Conservation (phyloP, 2,329 filamentous ascomycete species). For the Scedosporium aurantiacum region DNA sequence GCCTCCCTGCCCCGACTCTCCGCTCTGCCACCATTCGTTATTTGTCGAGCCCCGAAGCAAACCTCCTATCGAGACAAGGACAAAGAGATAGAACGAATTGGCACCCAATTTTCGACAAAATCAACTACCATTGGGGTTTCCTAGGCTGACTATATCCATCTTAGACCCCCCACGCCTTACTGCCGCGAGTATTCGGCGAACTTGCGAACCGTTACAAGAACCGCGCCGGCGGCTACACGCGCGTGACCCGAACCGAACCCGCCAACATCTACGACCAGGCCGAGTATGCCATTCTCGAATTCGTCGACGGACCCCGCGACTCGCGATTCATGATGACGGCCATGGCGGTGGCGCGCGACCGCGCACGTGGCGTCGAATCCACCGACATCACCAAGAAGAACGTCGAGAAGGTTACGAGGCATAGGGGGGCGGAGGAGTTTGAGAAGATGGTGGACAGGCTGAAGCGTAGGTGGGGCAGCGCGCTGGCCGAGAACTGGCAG, state of each 20-base stretch:
- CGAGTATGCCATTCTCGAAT: constrained; percentile 78
- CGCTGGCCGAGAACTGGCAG: constrained; percentile 9
- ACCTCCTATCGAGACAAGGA: not conserved
- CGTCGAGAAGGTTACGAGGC: constrained; percentile 68
- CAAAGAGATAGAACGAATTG: not conserved
- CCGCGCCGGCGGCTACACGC: constrained; percentile 86
- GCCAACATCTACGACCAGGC: constrained; percentile 76
- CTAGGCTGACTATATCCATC: not conserved
- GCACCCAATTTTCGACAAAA: not conserved
- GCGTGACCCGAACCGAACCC: constrained; percentile 84
- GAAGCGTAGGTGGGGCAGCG: constrained; percentile 19
- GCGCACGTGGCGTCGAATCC: constrained; percentile 42
- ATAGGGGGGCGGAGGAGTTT: constrained; percentile 57
- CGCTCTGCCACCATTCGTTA: not conserved
- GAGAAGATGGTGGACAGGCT: constrained; percentile 48
- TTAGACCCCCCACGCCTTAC: constrained; percentile 56
- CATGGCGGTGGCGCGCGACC: constrained; percentile 61
- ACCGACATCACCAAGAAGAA: constrained; percentile 68
- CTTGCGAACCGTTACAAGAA: constrained; percentile 67
- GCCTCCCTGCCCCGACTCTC: not conserved
- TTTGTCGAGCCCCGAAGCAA: not conserved
- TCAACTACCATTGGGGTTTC: not conserved
- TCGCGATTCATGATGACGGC: constrained; percentile 93
- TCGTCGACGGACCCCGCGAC: constrained; percentile 89
- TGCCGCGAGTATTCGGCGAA: constrained; percentile 82